phyloP scores from a whole-genome alignment of 768 basidiomycete genomes.

The Filobasidium floriforme region DNA sequence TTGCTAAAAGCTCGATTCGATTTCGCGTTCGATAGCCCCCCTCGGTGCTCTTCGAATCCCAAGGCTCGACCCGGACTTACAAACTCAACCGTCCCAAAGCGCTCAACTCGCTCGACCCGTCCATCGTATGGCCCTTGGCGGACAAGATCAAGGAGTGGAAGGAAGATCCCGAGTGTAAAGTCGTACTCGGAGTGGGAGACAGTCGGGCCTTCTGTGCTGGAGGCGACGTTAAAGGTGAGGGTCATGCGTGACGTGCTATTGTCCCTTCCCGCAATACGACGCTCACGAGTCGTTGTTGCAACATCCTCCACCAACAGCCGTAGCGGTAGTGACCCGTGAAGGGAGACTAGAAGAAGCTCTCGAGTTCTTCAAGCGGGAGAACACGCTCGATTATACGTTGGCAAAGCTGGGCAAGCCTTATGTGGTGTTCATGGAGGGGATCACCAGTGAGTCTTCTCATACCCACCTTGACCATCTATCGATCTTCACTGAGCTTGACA shows the following conservation, averaged over 20 bases:
- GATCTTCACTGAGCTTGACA: too few relatives aligned
- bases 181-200: slow-evolving; percentile 38
- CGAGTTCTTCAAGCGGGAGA: slow-evolving; percentile 84
- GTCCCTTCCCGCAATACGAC: too few relatives aligned
- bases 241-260: neutral
- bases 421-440: slow-evolving; percentile 79
- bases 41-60: slow-evolving; percentile 1
- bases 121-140: slow-evolving; percentile 66
- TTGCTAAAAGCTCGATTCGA: too few relatives aligned
- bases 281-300: neutral
- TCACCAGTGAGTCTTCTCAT: slow-evolving; percentile 63
- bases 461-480: slow-evolving; percentile 20
- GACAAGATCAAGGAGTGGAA: slow-evolving; percentile 65
- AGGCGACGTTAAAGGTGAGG: slow-evolving; percentile 84
- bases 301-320: slow-evolving; percentile 17
- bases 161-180: slow-evolving; percentile 24
- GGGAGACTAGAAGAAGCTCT: slow-evolving; percentile 51
- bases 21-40: too few relatives aligned
- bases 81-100: slow-evolving; percentile 71
- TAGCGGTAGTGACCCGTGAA: slow-evolving; percentile 31
- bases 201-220: slow-evolving; percentile 86
- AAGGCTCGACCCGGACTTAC: slow-evolving; percentile 44
- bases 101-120: slow-evolving; percentile 70
- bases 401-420: slow-evolving; percentile 75
- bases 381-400: slow-evolving; percentile 38